Base-by-base conservation (phyloP, 768 basidiomycete genomes). In the Hericium erinaceus region DNA sequence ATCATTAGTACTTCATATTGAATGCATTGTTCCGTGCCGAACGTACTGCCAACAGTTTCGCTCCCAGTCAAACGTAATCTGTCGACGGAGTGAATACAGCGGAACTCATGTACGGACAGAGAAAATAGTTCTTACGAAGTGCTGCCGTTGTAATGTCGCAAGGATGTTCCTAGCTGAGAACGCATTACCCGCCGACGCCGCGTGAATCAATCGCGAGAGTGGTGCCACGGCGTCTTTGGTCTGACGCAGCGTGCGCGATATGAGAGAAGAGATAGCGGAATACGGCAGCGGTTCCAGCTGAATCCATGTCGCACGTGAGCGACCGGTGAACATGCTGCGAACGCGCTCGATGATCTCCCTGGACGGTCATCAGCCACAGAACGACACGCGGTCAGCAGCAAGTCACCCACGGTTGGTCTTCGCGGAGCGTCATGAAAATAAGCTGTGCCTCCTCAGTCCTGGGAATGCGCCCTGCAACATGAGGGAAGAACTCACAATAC, bases 51-150 rank as follows among this genome's bases (percentile, higher is more conserved):
- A 89, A 54, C 77, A 64, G 64, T 89, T 88, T 51, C 68, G 70
- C 39, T 82, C 80, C 81, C 79, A 82, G 58, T 83, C 75, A 63
- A 86, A 89, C 26, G 69, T 75, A 52, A 87, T 87, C 84, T 85
- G 60, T 20, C 22, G 54, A 20, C 40, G 15, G 54, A 57, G 20
- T 50, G 60, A 7, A 40, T 22, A 39, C 48, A 54, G 59, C 41
- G 49, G 54, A 5, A 38, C 49, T 53, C 41, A n/a, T 7, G 13
- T 37, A 60, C 26, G n/a, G 13, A 46, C n/a, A 46, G 20, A 50
- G 22, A 7, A 20, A 38, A 28, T 18, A n/a, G 37, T 26, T 69
- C 81, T 51, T 64, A 85, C 85, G 65, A 81, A 75, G 58, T 77
- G 75, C 64, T 85, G 84, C 16, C 85, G 73, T 54, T 87, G 83